phyloP scores from a whole-genome alignment of 2,329 filamentous ascomycete genomes.

The Aspergillus quadricinctus region DNA sequence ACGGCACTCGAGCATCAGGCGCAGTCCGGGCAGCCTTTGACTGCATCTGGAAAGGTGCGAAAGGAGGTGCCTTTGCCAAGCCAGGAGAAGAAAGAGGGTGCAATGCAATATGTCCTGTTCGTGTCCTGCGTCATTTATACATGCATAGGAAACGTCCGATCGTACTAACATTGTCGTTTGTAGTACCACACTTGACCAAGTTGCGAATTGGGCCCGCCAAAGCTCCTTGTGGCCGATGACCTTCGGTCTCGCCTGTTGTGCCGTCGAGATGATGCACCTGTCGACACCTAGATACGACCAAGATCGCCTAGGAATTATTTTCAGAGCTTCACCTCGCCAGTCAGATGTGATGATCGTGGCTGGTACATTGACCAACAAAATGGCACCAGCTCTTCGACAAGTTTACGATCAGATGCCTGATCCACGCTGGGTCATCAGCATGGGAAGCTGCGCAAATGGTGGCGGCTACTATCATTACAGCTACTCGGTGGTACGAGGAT shows the following conservation, averaged over 20 bases:
- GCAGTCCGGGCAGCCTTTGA: conserved; percentile 30
- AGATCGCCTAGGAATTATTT: conserved; percentile 84
- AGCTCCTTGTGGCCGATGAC: conserved; percentile 89
- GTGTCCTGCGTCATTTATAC: conserved; percentile 13
- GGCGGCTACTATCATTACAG: conserved; percentile 87
- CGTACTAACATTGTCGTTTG: conserved; percentile 6
- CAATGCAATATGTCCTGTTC: conserved; percentile 50
- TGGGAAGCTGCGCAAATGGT: conserved; percentile 82
- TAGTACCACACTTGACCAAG: conserved; percentile 57
- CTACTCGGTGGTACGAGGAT: conserved; percentile 72
- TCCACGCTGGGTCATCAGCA: conserved; percentile 80
- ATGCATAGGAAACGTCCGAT: not conserved
- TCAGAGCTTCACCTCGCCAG: conserved; percentile 81
- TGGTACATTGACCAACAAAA: conserved; percentile 91
- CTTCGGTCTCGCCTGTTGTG: conserved; percentile 86
- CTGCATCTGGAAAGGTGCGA: conserved; percentile 42
- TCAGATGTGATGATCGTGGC: conserved; percentile 93
- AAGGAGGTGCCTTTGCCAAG: conserved; percentile 47
- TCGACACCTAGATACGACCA: conserved; percentile 89
- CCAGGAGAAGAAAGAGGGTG: conserved; percentile 48
- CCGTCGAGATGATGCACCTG: conserved; percentile 91
- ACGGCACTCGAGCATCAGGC: conserved; percentile 38
- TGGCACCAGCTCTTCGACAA: conserved; percentile 84
- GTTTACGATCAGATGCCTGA: conserved; percentile 97
- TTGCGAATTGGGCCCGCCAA: conserved; percentile 85